Conservation (phyloP, 140 eudicot genomes). For the Stevia rebaudiana region DNA sequence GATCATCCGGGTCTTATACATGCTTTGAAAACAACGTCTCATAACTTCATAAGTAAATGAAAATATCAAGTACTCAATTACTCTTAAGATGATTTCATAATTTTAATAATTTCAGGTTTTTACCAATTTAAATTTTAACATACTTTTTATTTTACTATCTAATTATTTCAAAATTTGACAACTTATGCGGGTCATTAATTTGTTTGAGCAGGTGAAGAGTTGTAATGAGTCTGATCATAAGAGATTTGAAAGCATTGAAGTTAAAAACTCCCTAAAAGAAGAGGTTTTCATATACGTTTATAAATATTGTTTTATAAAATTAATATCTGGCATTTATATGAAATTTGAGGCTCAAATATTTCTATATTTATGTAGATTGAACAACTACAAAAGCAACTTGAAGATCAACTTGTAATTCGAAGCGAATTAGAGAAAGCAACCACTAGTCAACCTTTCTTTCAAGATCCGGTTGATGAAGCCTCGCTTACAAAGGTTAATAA, state of each 20-base stretch:
- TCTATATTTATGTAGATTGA: conserved; percentile 38
- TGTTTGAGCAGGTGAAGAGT: conserved; percentile 25
- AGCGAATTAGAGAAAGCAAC: conserved; percentile 53
- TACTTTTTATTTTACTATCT: too few species aligned
- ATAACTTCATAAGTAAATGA: too few species aligned
- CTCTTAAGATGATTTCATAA: too few species aligned
- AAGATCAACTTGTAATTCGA: conserved; percentile 46
- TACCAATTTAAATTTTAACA: too few species aligned
- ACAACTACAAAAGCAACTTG: conserved; percentile 59
- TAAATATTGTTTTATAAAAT: not conserved
- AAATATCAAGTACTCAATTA: too few species aligned
- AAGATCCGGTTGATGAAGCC: conserved; percentile 28
- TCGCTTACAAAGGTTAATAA: conserved; percentile 43
- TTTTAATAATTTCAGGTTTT: too few species aligned
- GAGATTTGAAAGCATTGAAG: conserved; percentile 32
- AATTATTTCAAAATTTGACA: not conserved
- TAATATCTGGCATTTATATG: not conserved
- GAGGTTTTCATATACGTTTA: conserved; percentile 43
- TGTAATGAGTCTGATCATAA: conserved; percentile 28
- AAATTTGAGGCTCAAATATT: not conserved
- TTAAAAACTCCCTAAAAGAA: conserved; percentile 40
- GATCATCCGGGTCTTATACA: too few species aligned
- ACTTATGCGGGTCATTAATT: not conserved
- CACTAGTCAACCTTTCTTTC: conserved; percentile 25
- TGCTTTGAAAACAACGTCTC: too few species aligned